Percentiles rank a stretch among this genome's conserved stretches.
Conservation (phyloP, 2,329 filamentous ascomycete species). For the Xylaria hypoxylon region DNA sequence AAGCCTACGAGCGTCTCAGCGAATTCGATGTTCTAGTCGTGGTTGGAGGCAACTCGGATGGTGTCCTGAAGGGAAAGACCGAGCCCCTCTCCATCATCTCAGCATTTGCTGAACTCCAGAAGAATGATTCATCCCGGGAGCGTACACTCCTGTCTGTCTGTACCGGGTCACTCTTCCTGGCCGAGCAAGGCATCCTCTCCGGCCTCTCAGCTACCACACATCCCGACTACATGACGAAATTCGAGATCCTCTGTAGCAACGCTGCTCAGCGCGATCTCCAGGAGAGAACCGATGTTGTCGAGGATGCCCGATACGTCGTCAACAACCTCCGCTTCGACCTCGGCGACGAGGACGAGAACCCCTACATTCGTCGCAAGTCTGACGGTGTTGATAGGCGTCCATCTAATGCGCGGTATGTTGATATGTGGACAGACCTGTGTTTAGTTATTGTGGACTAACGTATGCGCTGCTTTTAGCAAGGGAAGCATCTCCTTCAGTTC, state of each 20-base stretch:
- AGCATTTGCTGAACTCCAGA: slow-evolving; percentile 82
- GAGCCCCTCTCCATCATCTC: slow-evolving; percentile 79
- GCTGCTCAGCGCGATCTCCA: slow-evolving; percentile 75
- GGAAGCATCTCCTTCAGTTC: slow-evolving; percentile 85
- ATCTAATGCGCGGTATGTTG: slow-evolving; percentile 68
- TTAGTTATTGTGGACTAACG: slow-evolving; percentile 40
- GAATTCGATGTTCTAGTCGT: slow-evolving; percentile 85
- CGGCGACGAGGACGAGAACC: slow-evolving; percentile 83
- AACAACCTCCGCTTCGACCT: slow-evolving; percentile 92
- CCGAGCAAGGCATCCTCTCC: slow-evolving; percentile 79
- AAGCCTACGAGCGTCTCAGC: slow-evolving; percentile 77
- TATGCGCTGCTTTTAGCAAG: slow-evolving; percentile 66
- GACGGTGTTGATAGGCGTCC: slow-evolving; percentile 69
- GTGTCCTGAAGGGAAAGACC: slow-evolving; percentile 73
- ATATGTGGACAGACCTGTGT: not conserved
- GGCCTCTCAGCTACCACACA: slow-evolving; percentile 86
- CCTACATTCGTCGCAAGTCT: slow-evolving; percentile 82
- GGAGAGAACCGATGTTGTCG: slow-evolving; percentile 84
- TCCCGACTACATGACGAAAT: slow-evolving; percentile 80
- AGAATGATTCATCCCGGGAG: slow-evolving; percentile 81
- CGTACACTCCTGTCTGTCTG: slow-evolving; percentile 84
- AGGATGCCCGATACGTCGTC: slow-evolving; percentile 85
- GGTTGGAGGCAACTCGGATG: slow-evolving; percentile 75
- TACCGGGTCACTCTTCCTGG: slow-evolving; percentile 82
- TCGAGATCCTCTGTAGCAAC: slow-evolving; percentile 85